Conservation (phyloP, 1,139 yeast genomes). For the Diutina sp. region DNA sequence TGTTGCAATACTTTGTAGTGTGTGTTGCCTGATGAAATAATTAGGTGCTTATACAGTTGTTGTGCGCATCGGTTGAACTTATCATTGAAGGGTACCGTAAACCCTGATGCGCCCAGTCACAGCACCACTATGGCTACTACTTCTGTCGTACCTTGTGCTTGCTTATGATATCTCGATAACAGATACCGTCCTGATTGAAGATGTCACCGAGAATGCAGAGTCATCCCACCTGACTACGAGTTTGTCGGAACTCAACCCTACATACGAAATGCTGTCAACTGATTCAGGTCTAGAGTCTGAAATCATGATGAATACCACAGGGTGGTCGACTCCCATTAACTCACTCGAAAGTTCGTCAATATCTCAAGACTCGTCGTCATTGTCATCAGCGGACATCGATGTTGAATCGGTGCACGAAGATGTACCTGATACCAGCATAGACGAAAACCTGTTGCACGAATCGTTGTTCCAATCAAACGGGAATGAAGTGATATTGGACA, state of each 20-base stretch:
- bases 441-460: too few species aligned
- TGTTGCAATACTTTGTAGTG: too few species aligned
- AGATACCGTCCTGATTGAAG: neutral
- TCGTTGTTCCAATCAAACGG: too few species aligned
- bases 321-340: too few species aligned
- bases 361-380: too few species aligned
- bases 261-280: neutral
- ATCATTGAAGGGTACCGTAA: neutral
- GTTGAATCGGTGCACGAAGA: too few species aligned
- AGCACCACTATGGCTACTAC: neutral
- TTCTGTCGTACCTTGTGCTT: neutral
- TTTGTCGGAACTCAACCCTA: neutral
- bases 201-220: neutral
- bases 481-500: too few species aligned
- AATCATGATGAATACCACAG: neutral
- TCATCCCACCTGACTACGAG: neutral
- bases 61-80: neutral
- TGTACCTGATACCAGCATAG: too few species aligned
- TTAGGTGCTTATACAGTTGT: too few species aligned
- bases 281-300: neutral
- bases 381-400: too few species aligned
- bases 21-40: too few species aligned
- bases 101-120: neutral
- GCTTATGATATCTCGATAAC: neutral
- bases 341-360: too few species aligned